Evolutionary conservation across 768 basidiomycete species (phyloP), one percentile per base, ranked within the genome.

Genomic region (Tephrocybe sp.): DNA sequence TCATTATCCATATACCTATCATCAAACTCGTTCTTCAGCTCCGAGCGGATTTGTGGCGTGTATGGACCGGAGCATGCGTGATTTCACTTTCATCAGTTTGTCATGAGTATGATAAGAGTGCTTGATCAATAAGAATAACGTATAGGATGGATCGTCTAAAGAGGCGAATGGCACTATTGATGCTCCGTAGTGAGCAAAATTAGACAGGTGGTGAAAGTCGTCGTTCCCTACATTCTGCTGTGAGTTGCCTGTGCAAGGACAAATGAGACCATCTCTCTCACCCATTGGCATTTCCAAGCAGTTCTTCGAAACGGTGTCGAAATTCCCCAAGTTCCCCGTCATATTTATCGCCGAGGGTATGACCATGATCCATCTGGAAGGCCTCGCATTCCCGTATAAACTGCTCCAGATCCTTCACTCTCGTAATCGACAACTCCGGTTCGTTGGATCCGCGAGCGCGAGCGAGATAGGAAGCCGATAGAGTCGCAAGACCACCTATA

Each of bases 401-500:
- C 18, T 82, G 76, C 20, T 87, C 83, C 1, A 90, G 72, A 51
- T 85, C 83, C 54, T 83, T 81, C 3, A 72, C 73, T 10, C 80
- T 77, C 3, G 69, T 62, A 25, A 74, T 71, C 0, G 85, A 86
- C n/a, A 76, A 45, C 54, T 89, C 85, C 1, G 88, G 88, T 57
- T 90, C 88, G 32, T 79, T 79, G 0, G 85, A 82, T 10, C 86
- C 85, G 23, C 86, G 80, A 21, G 79, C 75, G 11, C 83, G 80
- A 3, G 88, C 88, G 21, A 90, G 73, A 64, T 85, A 90, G 1
- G 86, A 84, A 15, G 88, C 86, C 12, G 84, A 76, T 17, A 89
- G 18, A 0, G 88, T 90, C 3, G 86, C 66, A 10, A 85, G 50
- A n/a, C 82, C 87, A 26, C 88, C 85, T 82, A 24, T 21, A 11